Conservation (phyloP, 129 eudicot species). For the Logfia minima region DNA sequence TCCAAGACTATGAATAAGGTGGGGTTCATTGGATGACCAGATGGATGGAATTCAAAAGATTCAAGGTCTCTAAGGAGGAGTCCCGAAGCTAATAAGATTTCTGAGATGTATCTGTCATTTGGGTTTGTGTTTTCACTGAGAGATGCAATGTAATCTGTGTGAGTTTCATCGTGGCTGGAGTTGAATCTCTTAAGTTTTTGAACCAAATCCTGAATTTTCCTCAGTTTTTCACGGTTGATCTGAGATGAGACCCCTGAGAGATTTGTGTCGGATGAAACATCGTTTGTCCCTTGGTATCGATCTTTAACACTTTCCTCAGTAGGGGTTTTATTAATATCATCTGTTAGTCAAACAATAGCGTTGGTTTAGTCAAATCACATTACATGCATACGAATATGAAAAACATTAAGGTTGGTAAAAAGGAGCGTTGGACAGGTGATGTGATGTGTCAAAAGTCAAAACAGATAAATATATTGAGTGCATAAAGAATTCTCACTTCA, state of each 20-base stretch:
- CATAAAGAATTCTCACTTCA: too few relatives aligned
- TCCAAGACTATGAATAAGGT: conserved; percentile 77
- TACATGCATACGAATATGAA: not conserved
- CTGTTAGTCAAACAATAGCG: conserved; percentile 30
- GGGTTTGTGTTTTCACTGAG: conserved; percentile 79
- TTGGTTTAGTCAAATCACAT: conserved; percentile 8
- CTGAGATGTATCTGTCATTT: conserved; percentile 79
- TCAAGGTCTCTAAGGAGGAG: conserved; percentile 78
- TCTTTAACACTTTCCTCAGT: conserved; percentile 18
- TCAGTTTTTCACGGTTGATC: conserved; percentile 55
- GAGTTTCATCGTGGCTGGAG: conserved; percentile 72
- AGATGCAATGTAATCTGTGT: conserved; percentile 80
- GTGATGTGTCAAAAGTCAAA: not conserved
- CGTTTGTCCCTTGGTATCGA: conserved; percentile 32
- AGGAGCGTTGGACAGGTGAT: not conserved
- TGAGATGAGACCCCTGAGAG: conserved; percentile 23
- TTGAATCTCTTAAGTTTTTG: conserved; percentile 68
- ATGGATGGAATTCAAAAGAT: conserved; percentile 69
- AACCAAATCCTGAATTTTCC: conserved; percentile 62
- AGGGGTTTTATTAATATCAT: conserved; percentile 28
- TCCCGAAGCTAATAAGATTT: conserved; percentile 87
- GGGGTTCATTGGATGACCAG: conserved; percentile 83
- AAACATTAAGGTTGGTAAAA: conserved; percentile 1
- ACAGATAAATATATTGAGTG: not conserved
- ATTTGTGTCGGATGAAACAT: conserved; percentile 10